Evolutionary conservation across 331 rosid genomes (phyloP), one percentile per base, ranked within the genome.

Genomic region (Dryas integrifolia): DNA sequence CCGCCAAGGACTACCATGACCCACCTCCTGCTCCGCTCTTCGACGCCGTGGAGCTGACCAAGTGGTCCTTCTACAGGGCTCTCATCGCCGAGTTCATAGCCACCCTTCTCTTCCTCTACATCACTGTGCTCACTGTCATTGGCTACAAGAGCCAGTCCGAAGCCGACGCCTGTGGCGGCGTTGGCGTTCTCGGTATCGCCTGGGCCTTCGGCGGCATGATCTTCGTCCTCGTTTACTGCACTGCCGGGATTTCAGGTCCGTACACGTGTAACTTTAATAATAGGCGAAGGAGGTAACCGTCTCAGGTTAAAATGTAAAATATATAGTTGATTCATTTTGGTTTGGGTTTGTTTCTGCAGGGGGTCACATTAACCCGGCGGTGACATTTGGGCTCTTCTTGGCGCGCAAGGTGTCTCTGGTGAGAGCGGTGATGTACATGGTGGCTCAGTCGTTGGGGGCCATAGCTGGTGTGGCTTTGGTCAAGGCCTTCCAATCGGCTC

Each of bases 121-220:
- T 82, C 13, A 82, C 85, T 11, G 79, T 85, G 44, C 69, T 79
- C 55, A 85, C 89, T 14, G 89, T 85, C 40, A 85, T 85, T 51
- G 89, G 89, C 11, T 67, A 85, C 81, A 82, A 76, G 57, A 41
- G 58, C 82, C 82, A 85, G 50, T 38, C 5, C 53, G 75, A 74
- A 4, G 6, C 57, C 2, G 89, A 85, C 69, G 24, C 48, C 5
- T 88, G 98, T 59, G 89, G 85, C 4, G 97, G 96, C 1, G 98
- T 94, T 52, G 97, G 97, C 8, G 40, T 72, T 71, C 93, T 94
- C 5, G 96, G 97, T 0, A 85, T 94, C 74, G 96, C 97, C 7
- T 91, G 96, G 97, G 92, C 98, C 39, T 89, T 94, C 43, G 98
- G 98, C 6, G 98, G 98, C 87, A 94, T 94, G 98, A 94, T 94